A percentile compares a stretch with the other conserved stretches of the same genome.
Conservation (phyloP, 768 basidiomycete genomes). For the Termitomyces sp. region DNA sequence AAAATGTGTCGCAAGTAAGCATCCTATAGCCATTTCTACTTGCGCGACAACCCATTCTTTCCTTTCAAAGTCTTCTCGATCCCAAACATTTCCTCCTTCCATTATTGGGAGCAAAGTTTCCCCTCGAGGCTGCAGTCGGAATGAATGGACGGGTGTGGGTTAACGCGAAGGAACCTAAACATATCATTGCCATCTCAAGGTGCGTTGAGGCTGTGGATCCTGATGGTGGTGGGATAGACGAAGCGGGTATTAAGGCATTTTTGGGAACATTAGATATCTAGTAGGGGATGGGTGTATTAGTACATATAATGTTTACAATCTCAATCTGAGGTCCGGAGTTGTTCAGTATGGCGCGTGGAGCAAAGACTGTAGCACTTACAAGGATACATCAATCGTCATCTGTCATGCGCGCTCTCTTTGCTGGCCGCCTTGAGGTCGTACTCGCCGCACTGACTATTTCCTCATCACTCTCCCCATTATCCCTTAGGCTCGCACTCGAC, state of each 20-base stretch:
- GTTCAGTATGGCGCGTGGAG: not conserved
- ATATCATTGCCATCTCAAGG: conserved; percentile 71
- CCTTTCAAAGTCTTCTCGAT: conserved; percentile 60
- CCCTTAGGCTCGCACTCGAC: conserved; percentile 57
- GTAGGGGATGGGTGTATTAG: conserved; percentile 13
- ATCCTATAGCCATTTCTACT: not conserved
- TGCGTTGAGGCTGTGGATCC: conserved; percentile 84
- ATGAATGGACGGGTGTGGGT: conserved; percentile 94
- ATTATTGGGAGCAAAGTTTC: conserved; percentile 74
- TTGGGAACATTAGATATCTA: conserved; percentile 43
- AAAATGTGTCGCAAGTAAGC: conserved; percentile 83
- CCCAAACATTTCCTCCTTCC: conserved; percentile 81
- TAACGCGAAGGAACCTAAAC: conserved; percentile 64
- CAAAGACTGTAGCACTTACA: not conserved
- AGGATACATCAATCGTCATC: conserved; percentile 54
- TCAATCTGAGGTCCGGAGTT: not conserved
- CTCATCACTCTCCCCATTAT: conserved; percentile 74
- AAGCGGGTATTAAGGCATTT: conserved; percentile 48
- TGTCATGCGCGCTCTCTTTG: conserved; percentile 62
- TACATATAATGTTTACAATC: conserved; percentile 12
- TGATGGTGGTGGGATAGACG: conserved; percentile 63
- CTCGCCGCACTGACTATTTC: conserved; percentile 48
- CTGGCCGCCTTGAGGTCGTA: conserved; percentile 53
- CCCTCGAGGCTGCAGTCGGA: conserved; percentile 86
- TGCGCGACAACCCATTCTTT: not conserved